Percentiles rank a stretch among this genome's conserved stretches.
These are phyloP conservation scores for Botrytis paeoniae DNA, from an alignment of 2,329 filamentous ascomycete species.

Conservation along the genomic window DNA sequence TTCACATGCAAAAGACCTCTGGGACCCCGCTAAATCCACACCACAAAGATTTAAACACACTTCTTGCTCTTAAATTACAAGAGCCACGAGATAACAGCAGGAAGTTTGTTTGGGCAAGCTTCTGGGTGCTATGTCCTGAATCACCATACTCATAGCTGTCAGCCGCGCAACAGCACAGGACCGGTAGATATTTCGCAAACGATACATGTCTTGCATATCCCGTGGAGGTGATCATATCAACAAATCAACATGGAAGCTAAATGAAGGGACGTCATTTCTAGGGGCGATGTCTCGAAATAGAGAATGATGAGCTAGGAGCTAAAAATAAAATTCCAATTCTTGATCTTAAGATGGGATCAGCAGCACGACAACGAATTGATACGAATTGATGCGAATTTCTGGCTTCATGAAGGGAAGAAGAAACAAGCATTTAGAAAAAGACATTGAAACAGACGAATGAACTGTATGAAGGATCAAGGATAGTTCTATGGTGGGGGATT, in stretches of 20 bases:
- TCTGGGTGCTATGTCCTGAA: background rate
- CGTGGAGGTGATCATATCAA: background rate
- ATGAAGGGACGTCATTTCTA: background rate
- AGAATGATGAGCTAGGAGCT: background rate
- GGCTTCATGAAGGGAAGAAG: background rate
- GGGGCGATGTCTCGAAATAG: background rate
- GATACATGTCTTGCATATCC: constrained; percentile 2
- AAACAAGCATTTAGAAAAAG: background rate
- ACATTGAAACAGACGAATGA: background rate
- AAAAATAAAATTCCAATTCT: background rate
- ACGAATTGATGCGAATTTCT: background rate
- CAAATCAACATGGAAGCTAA: background rate
- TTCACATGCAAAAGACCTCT: background rate
- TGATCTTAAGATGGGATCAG: background rate
- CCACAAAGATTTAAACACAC: background rate
- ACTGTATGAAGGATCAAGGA: background rate
- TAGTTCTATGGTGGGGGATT: background rate
- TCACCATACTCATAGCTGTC: background rate
- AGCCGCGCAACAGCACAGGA: background rate
- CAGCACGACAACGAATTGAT: background rate
- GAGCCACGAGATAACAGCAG: background rate
- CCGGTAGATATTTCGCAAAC: background rate
- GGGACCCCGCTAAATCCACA: background rate
- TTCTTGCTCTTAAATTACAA: background rate
- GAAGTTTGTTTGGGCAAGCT: background rate